Conservation (phyloP, 495 filamentous ascomycete species). For the Penicillium crystallinum region DNA sequence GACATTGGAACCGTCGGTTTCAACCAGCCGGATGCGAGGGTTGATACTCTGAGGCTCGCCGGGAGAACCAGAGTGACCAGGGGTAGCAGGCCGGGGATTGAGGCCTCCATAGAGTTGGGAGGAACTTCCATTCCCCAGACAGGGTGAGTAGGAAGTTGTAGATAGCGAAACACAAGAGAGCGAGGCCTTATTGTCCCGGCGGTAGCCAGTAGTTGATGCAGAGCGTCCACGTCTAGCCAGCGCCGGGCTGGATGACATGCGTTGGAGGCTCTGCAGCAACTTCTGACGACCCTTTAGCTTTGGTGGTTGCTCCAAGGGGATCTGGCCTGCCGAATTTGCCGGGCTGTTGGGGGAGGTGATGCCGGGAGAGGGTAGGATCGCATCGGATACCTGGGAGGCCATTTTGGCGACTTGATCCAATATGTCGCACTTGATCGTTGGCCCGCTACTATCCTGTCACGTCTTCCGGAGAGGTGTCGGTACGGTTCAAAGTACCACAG, state of each 20-base stretch:
- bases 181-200: slow-evolving; percentile 65
- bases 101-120: slow-evolving; percentile 58
- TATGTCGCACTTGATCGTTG: neutral
- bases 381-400: slow-evolving; percentile 27
- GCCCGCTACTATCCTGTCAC: neutral
- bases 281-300: slow-evolving; percentile 72
- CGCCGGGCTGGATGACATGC: slow-evolving; percentile 83
- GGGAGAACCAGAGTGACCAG: slow-evolving; percentile 50
- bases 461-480: neutral
- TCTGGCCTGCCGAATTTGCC: slow-evolving; percentile 29
- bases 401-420: slow-evolving; percentile 14
- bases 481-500: neutral
- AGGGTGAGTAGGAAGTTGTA: slow-evolving; percentile 53
- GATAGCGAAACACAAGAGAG: slow-evolving; percentile 83
- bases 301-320: slow-evolving; percentile 46
- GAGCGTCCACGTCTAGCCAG: slow-evolving; percentile 59
- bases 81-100: slow-evolving; percentile 52
- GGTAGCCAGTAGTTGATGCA: slow-evolving; percentile 47
- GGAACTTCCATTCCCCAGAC: slow-evolving; percentile 47
- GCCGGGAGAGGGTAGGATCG: slow-evolving; percentile 24
- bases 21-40: slow-evolving; percentile 48
- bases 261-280: slow-evolving; percentile 73
- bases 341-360: slow-evolving; percentile 25
- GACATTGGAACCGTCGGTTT: slow-evolving; percentile 29
- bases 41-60: slow-evolving; percentile 34